Percentiles rank a stretch among this genome's conserved stretches.
Evolutionary conservation across 345 rosid genomes (phyloP).

Genomic region (Corchorus capsularis): DNA sequence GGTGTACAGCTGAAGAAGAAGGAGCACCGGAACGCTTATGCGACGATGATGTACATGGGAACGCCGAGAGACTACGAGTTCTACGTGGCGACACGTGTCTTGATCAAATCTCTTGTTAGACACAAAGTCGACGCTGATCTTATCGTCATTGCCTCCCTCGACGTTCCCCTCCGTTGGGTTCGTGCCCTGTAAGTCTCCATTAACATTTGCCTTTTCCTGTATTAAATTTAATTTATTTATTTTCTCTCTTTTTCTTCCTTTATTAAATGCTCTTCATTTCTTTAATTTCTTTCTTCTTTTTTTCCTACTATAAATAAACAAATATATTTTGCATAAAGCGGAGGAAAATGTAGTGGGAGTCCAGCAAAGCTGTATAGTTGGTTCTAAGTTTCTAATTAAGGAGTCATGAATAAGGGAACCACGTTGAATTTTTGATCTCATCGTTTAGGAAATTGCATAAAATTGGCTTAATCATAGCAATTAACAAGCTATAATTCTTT

Average conservation of each 20-base stretch:
- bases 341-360: not conserved
- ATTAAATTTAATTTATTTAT: too few relatives aligned
- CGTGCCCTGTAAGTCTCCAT: conserved; percentile 59
- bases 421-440: not conserved
- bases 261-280: not conserved
- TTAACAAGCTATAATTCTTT: not conserved
- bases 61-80: conserved; percentile 98
- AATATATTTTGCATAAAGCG: not conserved
- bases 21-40: conserved; percentile 78
- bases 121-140: conserved; percentile 85
- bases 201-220: not conserved
- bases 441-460: not conserved
- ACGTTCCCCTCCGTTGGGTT: conserved; percentile 89
- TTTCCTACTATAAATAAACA: too few relatives aligned
- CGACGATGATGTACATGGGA: conserved; percentile 99
- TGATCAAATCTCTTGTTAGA: conserved; percentile 73
- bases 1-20: conserved; percentile 29
- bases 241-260: not conserved
- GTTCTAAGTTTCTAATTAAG: not conserved
- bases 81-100: conserved; percentile 87
- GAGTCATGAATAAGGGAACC: not conserved
- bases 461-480: not conserved
- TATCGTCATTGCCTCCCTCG: conserved; percentile 90
- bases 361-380: not conserved
- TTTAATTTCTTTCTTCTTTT: too few relatives aligned